Conservation (phyloP, 208 protist genomes). For the Herpetomonas tarakana region DNA sequence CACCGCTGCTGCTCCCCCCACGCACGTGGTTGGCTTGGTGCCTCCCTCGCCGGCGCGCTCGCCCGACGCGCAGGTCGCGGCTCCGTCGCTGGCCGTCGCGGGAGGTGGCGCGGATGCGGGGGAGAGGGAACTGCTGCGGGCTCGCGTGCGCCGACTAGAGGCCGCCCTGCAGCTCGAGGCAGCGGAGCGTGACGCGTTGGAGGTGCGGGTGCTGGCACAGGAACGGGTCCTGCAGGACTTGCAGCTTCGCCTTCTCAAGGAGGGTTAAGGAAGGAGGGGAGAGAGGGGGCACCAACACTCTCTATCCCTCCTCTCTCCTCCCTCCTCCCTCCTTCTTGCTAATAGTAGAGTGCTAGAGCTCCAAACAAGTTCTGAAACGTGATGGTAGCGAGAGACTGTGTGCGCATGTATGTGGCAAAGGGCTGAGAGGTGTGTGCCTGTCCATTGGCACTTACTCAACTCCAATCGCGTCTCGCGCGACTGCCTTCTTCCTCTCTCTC, state of each 20-base stretch:
- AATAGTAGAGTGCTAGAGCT: no score
- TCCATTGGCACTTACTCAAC: no score
- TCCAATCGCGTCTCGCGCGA: no score
- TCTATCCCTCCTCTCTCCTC: no score
- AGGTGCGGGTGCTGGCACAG: background rate
- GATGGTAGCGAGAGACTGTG: no score
- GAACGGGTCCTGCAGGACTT: background rate
- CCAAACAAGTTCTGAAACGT: no score
- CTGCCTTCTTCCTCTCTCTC: conserved; percentile 3
- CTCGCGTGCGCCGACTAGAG: background rate
- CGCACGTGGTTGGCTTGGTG: background rate
- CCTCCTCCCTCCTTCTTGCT: conserved; percentile 2
- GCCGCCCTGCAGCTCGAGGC: background rate
- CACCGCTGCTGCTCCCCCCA: background rate
- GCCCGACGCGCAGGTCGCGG: background rate
- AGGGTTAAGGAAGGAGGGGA: background rate
- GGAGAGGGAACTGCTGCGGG: background rate
- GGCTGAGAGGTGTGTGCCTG: no score
- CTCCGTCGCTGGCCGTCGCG: background rate
- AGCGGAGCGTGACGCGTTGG: background rate
- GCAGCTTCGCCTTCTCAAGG: background rate
- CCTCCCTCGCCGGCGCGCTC: background rate
- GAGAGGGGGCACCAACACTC: no score
- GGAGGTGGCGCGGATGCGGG: background rate
- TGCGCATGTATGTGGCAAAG: no score